A percentile compares a stretch with the other conserved stretches of the same genome.
Conservation (phyloP, 768 basidiomycete genomes). For the Rhodotorula babjevae region DNA sequence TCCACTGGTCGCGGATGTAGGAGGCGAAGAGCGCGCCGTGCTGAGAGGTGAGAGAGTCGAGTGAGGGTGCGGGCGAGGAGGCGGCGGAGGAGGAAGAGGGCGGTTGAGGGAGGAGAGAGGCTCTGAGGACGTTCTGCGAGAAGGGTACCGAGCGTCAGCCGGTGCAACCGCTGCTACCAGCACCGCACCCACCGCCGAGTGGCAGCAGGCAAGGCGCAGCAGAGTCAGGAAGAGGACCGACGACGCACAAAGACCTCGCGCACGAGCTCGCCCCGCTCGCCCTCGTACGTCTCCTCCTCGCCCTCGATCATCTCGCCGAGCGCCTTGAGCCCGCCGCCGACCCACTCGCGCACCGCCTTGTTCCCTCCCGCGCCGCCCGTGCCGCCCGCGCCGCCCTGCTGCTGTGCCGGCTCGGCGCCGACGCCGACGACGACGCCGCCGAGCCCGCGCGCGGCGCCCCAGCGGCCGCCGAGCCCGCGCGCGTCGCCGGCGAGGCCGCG, state of each 20-base stretch:
- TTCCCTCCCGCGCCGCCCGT: slow-evolving; percentile 20
- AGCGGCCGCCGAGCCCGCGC: slow-evolving; percentile 61
- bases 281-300: slow-evolving; percentile 34
- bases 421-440: slow-evolving; percentile 23
- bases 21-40: slow-evolving; percentile 31
- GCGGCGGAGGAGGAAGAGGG: not conserved
- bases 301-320: slow-evolving; percentile 45
- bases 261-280: slow-evolving; percentile 37
- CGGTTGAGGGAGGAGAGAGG: slow-evolving; percentile 7
- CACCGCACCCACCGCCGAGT: no score
- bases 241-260: slow-evolving; percentile 41
- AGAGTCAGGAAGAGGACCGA: not conserved
- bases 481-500: slow-evolving; percentile 63
- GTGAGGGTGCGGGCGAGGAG: not conserved
- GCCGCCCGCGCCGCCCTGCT: slow-evolving; percentile 6
- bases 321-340: slow-evolving; percentile 42
- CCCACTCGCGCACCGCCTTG: slow-evolving; percentile 26
- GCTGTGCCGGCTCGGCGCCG: slow-evolving; percentile 38
- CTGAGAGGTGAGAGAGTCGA: not conserved
- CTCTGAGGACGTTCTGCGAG: slow-evolving; percentile 21
- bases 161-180: no score
- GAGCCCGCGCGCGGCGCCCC: slow-evolving; percentile 83
- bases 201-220: no score
- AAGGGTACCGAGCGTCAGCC: accelerated
- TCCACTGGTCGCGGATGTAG: slow-evolving; percentile 14